phyloP scores from a whole-genome alignment of 2,329 filamentous ascomycete genomes.

The Plectosphaerella plurivora region DNA sequence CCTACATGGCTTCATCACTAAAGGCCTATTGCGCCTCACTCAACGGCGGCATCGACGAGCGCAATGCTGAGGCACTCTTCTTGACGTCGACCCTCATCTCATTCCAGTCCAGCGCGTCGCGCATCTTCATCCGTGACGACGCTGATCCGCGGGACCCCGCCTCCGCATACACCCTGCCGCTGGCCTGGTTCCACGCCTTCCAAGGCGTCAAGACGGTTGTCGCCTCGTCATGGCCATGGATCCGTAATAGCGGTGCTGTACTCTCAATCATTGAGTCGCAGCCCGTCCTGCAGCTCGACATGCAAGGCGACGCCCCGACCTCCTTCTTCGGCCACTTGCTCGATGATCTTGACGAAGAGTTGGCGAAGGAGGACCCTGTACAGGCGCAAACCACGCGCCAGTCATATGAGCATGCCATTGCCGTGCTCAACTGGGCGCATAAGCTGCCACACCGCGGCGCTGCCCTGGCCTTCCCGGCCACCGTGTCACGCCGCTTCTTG shows the following conservation, averaged over 20 bases:
- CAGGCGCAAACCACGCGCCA: constrained; percentile 38
- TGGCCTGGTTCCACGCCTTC: constrained; percentile 64
- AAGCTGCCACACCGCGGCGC: constrained; percentile 54
- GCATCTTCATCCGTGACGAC: constrained; percentile 58
- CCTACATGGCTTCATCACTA: constrained; percentile 60
- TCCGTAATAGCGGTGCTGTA: constrained; percentile 52
- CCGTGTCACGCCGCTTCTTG: constrained; percentile 56
- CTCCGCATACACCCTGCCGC: constrained; percentile 51
- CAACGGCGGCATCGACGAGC: constrained; percentile 50
- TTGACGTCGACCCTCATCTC: constrained; percentile 60
- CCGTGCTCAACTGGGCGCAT: constrained; percentile 63
- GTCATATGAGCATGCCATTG: constrained; percentile 60
- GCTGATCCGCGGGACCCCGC: constrained; percentile 30
- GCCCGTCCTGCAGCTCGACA: constrained; percentile 56
- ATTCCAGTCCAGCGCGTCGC: constrained; percentile 60
- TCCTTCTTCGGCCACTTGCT: constrained; percentile 60
- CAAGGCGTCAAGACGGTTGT: constrained; percentile 64
- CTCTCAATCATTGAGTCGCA: constrained; percentile 61
- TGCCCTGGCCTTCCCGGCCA: constrained; percentile 59
- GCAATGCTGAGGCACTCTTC: constrained; percentile 60
- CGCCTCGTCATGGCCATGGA: constrained; percentile 59
- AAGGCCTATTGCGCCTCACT: constrained; percentile 55
- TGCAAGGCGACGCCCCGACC: constrained; percentile 42
- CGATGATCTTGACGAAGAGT: constrained; percentile 52
- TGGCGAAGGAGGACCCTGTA: constrained; percentile 26